Conservation (phyloP, 2,329 filamentous ascomycete species). For the Emmonsiellopsis sp. region DNA sequence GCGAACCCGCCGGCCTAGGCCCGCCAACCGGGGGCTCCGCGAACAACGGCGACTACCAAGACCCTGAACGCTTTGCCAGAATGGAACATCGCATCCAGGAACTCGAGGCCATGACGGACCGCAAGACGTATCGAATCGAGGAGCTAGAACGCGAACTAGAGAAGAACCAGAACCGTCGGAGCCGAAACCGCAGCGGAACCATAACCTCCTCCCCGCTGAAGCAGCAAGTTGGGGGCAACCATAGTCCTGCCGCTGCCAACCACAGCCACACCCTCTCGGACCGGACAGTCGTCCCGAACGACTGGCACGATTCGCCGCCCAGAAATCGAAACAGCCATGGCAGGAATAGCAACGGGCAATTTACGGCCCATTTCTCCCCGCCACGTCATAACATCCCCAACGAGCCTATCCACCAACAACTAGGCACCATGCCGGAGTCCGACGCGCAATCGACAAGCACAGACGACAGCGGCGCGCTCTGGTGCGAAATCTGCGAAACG, state of each 20-base stretch:
- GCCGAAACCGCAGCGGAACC: slow-evolving; percentile 26
- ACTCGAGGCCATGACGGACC: slow-evolving; percentile 61
- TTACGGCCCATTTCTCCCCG: slow-evolving; percentile 15
- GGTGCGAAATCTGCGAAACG: slow-evolving; percentile 94
- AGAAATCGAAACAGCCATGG: slow-evolving; percentile 10
- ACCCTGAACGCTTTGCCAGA: slow-evolving; percentile 49
- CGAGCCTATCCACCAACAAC: slow-evolving; percentile 19
- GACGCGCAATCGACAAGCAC: slow-evolving; percentile 48
- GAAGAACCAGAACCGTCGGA: slow-evolving; percentile 17
- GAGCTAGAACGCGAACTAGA: slow-evolving; percentile 75
- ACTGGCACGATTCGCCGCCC: slow-evolving; percentile 28
- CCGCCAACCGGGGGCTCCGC: slow-evolving; percentile 20
- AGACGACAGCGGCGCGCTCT: slow-evolving; percentile 64
- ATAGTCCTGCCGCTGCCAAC: slow-evolving; percentile 16
- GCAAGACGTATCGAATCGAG: slow-evolving; percentile 65
- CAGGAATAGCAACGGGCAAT: slow-evolving; percentile 5
- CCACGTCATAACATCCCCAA: slow-evolving; percentile 18
- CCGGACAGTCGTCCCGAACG: slow-evolving; percentile 32
- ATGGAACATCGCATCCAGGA: slow-evolving; percentile 74
- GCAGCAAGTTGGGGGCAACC: slow-evolving; percentile 17
- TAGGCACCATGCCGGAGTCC: slow-evolving; percentile 32
- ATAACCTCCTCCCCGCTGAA: slow-evolving; percentile 23
- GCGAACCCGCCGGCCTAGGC: slow-evolving; percentile 18
- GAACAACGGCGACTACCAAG: slow-evolving; percentile 39
- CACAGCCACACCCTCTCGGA: slow-evolving; percentile 33